Conservation (phyloP, 2,329 filamentous ascomycete genomes). For the Arachnomyces sp. region DNA sequence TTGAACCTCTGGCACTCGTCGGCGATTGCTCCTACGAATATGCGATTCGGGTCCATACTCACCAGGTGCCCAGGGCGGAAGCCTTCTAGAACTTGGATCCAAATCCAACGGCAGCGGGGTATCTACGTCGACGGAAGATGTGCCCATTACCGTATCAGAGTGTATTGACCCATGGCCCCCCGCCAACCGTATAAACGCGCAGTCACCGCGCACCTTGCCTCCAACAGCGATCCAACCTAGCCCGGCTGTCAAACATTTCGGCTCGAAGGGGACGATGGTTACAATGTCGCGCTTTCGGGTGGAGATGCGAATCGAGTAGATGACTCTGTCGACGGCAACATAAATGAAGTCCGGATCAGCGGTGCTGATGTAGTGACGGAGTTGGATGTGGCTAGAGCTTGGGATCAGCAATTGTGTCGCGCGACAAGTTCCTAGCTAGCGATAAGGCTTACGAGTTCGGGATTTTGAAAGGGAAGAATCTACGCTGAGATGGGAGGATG, state of each 20-base stretch:
- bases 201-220: conserved; percentile 74
- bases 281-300: conserved; percentile 65
- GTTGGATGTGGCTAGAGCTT: conserved; percentile 36
- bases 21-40: conserved; percentile 6
- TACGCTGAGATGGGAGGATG: conserved; percentile 52
- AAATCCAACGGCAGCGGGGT: conserved; percentile 48
- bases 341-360: conserved; percentile 70
- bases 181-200: conserved; percentile 55
- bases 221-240: conserved; percentile 87
- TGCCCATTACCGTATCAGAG: conserved; percentile 28
- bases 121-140: conserved; percentile 43
- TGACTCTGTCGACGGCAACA: conserved; percentile 70
- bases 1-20: conserved; percentile 38
- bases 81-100: conserved; percentile 20
- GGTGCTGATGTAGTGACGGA: conserved; percentile 82
- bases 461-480: conserved; percentile 60
- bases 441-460: conserved; percentile 51
- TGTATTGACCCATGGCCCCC: conserved; percentile 24
- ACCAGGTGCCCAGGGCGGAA: conserved; percentile 17
- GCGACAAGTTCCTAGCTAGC: neutral
- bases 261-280: conserved; percentile 59
- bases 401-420: neutral
- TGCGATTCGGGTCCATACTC: conserved; percentile 15
- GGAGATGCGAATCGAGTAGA: conserved; percentile 61
- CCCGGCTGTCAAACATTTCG: conserved; percentile 80